These are phyloP conservation scores for Rhizopus sp. DNA, from an alignment of 371 early-diverging fungal genomes.

Conservation along the genomic window DNA sequence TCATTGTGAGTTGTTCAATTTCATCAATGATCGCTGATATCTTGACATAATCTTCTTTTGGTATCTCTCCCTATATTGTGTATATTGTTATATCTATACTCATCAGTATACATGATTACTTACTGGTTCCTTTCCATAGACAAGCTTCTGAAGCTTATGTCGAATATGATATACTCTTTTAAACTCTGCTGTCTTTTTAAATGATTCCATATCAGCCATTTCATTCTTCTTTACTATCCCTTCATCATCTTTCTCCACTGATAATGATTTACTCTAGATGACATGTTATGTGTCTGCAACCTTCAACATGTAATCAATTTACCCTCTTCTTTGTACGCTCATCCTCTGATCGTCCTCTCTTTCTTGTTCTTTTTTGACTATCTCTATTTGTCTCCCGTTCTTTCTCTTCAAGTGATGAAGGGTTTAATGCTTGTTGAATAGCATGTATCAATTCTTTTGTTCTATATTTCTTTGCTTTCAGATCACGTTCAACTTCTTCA, in stretches of 20 bases:
- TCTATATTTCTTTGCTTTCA: conserved; percentile 55
- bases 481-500: conserved; percentile 44
- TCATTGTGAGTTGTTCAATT: conserved; percentile 32
- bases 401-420: conserved; percentile 30
- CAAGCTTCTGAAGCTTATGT: conserved; percentile 39
- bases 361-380: conserved; percentile 10
- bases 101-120: background rate
- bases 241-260: conserved; percentile 17
- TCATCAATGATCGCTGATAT: conserved; percentile 31
- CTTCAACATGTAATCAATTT: background rate
- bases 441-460: conserved; percentile 51
- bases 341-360: conserved; percentile 10
- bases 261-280: conserved; percentile 16
- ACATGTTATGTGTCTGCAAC: background rate
- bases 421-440: conserved; percentile 39
- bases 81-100: conserved; percentile 1
- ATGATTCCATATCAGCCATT: conserved; percentile 7
- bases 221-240: background rate
- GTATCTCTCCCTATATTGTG: conserved; percentile 31
- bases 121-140: conserved; percentile 38
- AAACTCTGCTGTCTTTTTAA: conserved; percentile 30
- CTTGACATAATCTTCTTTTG: conserved; percentile 27
- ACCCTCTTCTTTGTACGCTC: conserved; percentile 16
- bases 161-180: conserved; percentile 28
- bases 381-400: conserved; percentile 18